Evolutionary conservation across 164 flowering plant species (phyloP), one percentile per base, ranked within the genome.

Genomic region (Nymphaea colorata): DNA sequence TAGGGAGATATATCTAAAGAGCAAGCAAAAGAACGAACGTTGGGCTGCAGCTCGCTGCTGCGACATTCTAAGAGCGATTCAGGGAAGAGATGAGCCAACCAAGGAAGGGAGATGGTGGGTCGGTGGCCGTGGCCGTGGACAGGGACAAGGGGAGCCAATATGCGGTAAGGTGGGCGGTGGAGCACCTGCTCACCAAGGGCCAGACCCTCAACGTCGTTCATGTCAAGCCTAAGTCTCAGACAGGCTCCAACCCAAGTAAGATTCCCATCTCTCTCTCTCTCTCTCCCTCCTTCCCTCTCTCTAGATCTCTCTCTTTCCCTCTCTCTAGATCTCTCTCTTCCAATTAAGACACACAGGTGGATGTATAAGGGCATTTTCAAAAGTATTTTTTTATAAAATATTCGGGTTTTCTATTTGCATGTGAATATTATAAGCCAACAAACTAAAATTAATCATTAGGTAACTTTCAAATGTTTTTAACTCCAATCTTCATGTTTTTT

Each of bases 151-250:
- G 83, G 8, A 91, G 98, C 83, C 89, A 85, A 70, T 67, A 64
- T 70, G 92, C 96, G n/a, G 68, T 89, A 66, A 91, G 81, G 83
- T 91, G 96, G 96, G 82, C 90, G 36, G 73, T 79, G 47, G 89
- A 88, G 17, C 68, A 85, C 69, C 71, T 87, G 64, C 75, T 86
- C 12, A 17, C 4, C 62, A 80, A 66, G 25, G 88, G 89, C 68
- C 83, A 85, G 67, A 71, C 82, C 42, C 60, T 88, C 0, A 64
- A 78, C 6, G 79, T 92, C 42, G 43, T 92, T 61, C 98, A 92
- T 83, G 89, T 92, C 70, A 76, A 73, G 43, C 69, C 65, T 4
- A 81, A 65, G 61, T 18, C 72, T 7, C 67, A 79, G 18, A 25
- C 76, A 5, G 44, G 70, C 79, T 64, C 84, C 3, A 72, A 60